A percentile compares a stretch with the other conserved stretches of the same genome.
These are phyloP conservation scores for Trichoderma cornu-damae DNA, from an alignment of 2,329 filamentous ascomycete species.

Conservation along the genomic window DNA sequence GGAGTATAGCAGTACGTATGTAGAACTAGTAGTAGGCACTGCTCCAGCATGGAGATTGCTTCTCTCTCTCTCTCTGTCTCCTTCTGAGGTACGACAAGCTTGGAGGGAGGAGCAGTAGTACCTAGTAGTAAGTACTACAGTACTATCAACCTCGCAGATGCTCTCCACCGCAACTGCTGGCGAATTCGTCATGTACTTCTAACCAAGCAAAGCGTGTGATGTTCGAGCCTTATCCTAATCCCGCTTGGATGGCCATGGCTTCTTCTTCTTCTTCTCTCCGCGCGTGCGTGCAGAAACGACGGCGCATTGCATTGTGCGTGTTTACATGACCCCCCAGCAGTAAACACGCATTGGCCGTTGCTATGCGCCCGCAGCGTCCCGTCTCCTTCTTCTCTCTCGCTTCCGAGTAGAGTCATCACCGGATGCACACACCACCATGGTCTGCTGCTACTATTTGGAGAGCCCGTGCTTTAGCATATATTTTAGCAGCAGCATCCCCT, in stretches of 20 bases:
- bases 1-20: neutral
- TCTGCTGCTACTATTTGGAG: neutral
- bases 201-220: neutral
- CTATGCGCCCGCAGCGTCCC: neutral
- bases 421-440: constrained; percentile 2
- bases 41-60: no score
- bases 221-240: neutral
- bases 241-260: neutral
- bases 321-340: neutral
- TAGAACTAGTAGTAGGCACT: neutral
- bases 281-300: neutral
- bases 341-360: neutral
- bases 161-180: constrained; percentile 7
- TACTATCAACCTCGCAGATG: neutral
- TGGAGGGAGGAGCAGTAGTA: no score
- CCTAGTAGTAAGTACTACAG: no score
- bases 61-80: no score
- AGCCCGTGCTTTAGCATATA: neutral
- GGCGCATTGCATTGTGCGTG: neutral
- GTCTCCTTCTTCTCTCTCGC: no score
- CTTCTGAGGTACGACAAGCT: no score
- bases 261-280: no score
- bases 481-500: neutral
- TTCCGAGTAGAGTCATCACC: neutral
- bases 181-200: constrained; percentile 6